Conservation (phyloP, 164 flowering plant genomes). For the Berberis thunbergii region DNA sequence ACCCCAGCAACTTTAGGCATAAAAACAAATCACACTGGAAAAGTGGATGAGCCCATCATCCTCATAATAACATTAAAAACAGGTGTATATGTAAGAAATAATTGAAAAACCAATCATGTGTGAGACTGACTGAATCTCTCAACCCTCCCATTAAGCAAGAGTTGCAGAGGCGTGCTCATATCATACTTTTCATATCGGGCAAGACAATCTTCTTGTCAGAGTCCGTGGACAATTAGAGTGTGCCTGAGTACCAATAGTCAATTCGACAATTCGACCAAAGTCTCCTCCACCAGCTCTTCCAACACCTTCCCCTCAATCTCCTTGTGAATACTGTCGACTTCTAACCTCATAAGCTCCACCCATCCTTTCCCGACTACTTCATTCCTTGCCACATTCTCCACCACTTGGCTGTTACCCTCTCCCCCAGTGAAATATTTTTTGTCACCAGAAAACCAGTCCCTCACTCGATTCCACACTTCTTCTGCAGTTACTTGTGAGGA, state of each 20-base stretch:
- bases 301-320: conserved; percentile 60
- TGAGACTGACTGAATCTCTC: too few species aligned
- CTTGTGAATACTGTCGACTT: conserved; percentile 46
- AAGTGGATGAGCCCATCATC: too few species aligned
- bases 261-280: conserved; percentile 54
- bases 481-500: conserved; percentile 11
- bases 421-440: conserved; percentile 20
- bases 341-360: conserved; percentile 36
- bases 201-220: too few species aligned
- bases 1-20: too few species aligned
- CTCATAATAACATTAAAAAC: too few species aligned
- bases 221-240: too few species aligned
- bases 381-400: conserved; percentile 52
- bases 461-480: conserved; percentile 23
- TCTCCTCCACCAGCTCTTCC: conserved; percentile 71
- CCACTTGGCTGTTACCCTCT: conserved; percentile 49
- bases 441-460: conserved; percentile 29
- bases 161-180: too few species aligned
- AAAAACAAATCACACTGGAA: too few species aligned
- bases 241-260: conserved; percentile 15
- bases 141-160: too few species aligned
- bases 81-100: too few species aligned
- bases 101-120: too few species aligned
- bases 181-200: too few species aligned
- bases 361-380: conserved; percentile 67